Evolutionary conservation across 208 protist genomes (phyloP), one percentile per base, ranked within the genome.

Genomic region (Trichomonas vaginalis): DNA sequence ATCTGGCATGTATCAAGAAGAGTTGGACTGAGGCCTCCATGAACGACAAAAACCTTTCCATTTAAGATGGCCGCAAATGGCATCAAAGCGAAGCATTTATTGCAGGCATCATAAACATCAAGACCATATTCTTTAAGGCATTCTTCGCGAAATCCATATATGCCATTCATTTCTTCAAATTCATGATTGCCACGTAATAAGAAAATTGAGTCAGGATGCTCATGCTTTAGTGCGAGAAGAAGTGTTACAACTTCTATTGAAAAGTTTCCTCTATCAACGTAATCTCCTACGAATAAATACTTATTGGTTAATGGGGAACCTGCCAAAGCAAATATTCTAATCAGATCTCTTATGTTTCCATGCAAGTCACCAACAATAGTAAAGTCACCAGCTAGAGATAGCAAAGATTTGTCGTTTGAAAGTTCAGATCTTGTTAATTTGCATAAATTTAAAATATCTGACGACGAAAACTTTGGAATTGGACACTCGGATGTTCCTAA

Each of bases 121-220:
- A 98, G 42, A 97, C 98, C 95, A 98, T 98, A 95, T 98, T 98
- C 80, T 96, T 96, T 96, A 9, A 97, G 95, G 87, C 98, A 98
- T 96, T 98, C 98, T 88, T 98, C 97, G 95, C 98, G 98, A 95
- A 98, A 98, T 42, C 98, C 98, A 96, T 98, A 98, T 4, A 98
- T 97, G 98, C 98, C 97, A 23, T 98, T 98, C 92, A 99, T 98
- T 96, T 98, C 98, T 82, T 98, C 96, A 46, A 96, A 92, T 51
- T 92, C 86, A 39, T 92, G 86, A 39, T 92, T 92, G 48, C 86
- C 86, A 17, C 86, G 4, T 0, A 92, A n/a, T 48, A 92, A 51
- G 32, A 51, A 92, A 39, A 92, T 51, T 4, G 42, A 39, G 9
- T 39, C 10, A 39, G 86, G 86, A 51, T 92, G 56, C 32, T 48